A percentile compares a stretch with the other conserved stretches of the same genome.
phyloP scores from a whole-genome alignment of 441 rosid species.

The Gossypium laxum region DNA sequence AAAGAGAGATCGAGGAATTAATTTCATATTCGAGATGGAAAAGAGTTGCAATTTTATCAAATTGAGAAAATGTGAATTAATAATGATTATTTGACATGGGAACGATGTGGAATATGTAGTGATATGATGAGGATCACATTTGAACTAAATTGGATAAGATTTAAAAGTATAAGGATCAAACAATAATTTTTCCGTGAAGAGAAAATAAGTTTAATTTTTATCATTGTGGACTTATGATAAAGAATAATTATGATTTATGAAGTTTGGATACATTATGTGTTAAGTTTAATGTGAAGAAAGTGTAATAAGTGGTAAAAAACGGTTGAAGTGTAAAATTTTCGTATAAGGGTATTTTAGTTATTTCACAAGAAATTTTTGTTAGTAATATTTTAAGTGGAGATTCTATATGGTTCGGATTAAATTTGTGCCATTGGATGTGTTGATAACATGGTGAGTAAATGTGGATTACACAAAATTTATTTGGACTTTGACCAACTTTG shows the following conservation, averaged over 20 bases:
- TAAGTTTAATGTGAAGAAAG: no score
- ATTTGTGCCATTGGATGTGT: background rate
- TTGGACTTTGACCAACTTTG: no score
- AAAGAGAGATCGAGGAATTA: background rate
- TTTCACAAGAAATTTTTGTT: no score
- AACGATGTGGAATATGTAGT: background rate
- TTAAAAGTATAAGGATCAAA: background rate
- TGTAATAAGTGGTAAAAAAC: no score
- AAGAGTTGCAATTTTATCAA: background rate
- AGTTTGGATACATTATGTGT: no score
- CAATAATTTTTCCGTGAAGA: background rate
- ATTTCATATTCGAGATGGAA: no score
- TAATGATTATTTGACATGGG: background rate
- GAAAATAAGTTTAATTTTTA: background rate
- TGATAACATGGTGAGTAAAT: background rate
- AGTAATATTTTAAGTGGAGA: background rate
- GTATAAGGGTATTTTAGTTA: background rate
- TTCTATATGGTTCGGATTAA: background rate
- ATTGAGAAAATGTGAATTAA: background rate
- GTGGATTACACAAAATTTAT: no score
- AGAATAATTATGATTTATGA: background rate
- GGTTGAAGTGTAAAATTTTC: background rate
- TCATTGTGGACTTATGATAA: background rate
- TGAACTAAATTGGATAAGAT: background rate
- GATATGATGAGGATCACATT: background rate